phyloP scores from a whole-genome alignment of 371 early-diverging fungal genomes.

The Mortierella sp. region DNA sequence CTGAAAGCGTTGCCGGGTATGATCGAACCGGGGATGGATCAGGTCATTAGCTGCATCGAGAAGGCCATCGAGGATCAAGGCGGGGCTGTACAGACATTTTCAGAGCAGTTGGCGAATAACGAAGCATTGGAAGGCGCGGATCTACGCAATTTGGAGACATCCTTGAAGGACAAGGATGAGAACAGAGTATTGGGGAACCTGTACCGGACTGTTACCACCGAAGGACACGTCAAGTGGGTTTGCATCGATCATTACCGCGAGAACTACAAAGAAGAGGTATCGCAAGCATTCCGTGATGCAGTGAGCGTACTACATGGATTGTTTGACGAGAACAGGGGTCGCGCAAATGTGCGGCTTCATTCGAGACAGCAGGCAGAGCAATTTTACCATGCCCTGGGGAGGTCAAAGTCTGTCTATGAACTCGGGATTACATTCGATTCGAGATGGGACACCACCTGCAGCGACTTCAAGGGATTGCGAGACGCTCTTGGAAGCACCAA shows the following conservation, averaged over 20 bases:
- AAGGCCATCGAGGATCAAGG: too few relatives aligned
- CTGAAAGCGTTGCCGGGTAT: too few relatives aligned
- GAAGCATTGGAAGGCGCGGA: conserved; percentile 25
- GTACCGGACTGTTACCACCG: conserved; percentile 7
- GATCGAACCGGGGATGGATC: too few relatives aligned
- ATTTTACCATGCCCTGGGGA: conserved; percentile 20
- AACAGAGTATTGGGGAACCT: conserved; percentile 14
- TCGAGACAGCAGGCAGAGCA: neutral
- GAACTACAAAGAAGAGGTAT: neutral
- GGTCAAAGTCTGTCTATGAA: neutral
- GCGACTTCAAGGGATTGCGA: too few relatives aligned
- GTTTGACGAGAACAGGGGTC: too few relatives aligned
- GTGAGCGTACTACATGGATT: too few relatives aligned
- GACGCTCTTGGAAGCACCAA: too few relatives aligned
- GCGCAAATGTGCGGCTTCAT: too few relatives aligned
- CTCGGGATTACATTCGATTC: neutral
- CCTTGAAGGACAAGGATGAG: conserved; percentile 11
- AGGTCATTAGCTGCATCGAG: too few relatives aligned
- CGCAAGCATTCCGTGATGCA: too few relatives aligned
- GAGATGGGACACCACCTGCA: neutral
- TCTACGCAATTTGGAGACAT: conserved; percentile 9
- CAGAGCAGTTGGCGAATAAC: neutral
- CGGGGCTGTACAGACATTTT: neutral
- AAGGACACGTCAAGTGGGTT: conserved; percentile 29
- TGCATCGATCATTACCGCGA: conserved; percentile 26